A percentile compares a stretch with the other conserved stretches of the same genome.
Conservation (phyloP, 768 basidiomycete species). For the Lenzites betulinus region DNA sequence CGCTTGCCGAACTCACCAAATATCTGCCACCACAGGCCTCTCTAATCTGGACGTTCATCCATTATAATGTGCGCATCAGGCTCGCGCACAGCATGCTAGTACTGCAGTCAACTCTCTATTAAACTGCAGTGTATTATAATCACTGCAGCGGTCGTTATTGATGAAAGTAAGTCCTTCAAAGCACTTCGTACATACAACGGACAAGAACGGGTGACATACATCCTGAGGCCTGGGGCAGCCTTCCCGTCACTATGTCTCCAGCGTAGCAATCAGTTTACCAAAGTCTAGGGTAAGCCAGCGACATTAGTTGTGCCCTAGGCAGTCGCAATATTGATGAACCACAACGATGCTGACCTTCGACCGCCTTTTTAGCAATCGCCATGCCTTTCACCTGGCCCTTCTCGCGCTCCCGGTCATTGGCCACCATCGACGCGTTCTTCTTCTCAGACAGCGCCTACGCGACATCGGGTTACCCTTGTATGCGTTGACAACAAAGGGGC, state of each 20-base stretch:
- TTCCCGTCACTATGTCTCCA: not conserved
- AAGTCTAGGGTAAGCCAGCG: conserved; percentile 2
- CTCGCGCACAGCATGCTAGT: no score
- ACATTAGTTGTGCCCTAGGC: no score
- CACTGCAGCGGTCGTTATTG: no score
- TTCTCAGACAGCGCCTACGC: conserved; percentile 20
- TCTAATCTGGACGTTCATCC: no score
- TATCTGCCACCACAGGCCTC: not conserved
- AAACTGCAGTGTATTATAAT: no score
- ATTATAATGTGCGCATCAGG: no score
- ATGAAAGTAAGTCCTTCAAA: no score
- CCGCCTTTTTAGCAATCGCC: conserved; percentile 30
- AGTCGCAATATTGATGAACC: not conserved
- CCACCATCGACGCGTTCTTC: conserved; percentile 12
- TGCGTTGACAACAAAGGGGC: no score
- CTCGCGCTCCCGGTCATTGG: conserved; percentile 27
- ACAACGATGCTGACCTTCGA: conserved; percentile 23
- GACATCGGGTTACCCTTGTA: not conserved
- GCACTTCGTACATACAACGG: no score
- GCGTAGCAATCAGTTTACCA: conserved; percentile 1
- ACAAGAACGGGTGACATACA: no score
- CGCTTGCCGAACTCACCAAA: not conserved
- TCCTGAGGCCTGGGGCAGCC: no score
- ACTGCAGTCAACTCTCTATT: no score
- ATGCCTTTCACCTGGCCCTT: conserved; percentile 30